A percentile compares a stretch with the other conserved stretches of the same genome.
Evolutionary conservation across 306 rosid species (phyloP).

Genomic region (Elaeagnus macrophylla): DNA sequence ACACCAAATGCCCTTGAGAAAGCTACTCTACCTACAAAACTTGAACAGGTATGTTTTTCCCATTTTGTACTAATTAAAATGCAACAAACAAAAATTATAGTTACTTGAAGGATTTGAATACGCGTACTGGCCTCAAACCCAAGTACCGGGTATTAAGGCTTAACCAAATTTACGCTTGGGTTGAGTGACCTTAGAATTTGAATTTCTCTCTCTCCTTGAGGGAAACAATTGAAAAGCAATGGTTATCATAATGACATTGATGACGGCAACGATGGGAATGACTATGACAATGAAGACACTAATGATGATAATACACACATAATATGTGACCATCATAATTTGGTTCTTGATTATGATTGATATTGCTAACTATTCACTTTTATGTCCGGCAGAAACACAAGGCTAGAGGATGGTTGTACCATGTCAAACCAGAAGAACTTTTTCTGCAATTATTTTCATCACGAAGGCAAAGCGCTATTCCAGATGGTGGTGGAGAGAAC

Average conservation of each 20-base stretch:
- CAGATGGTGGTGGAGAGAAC: slow-evolving; percentile 31
- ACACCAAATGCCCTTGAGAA: slow-evolving; percentile 78
- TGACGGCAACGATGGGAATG: background rate
- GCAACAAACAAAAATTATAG: background rate
- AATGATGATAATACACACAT: slow-evolving; percentile 16
- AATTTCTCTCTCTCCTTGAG: too few relatives aligned
- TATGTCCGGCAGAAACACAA: slow-evolving; percentile 71
- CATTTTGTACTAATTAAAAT: slow-evolving; percentile 16
- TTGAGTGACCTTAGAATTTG: too few relatives aligned
- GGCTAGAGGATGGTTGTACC: background rate
- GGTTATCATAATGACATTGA: background rate
- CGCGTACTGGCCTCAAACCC: too few relatives aligned
- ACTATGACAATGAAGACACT: slow-evolving; percentile 21
- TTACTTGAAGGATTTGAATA: too few relatives aligned
- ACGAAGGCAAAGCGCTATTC: slow-evolving; percentile 42
- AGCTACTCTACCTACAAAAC: slow-evolving; percentile 59
- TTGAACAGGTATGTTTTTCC: slow-evolving; percentile 53
- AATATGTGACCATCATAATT: slow-evolving; percentile 30
- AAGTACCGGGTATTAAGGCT: too few relatives aligned
- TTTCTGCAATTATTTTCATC: slow-evolving; percentile 60
- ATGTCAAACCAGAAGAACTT: slow-evolving; percentile 43
- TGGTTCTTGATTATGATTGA: slow-evolving; percentile 29
- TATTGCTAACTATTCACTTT: slow-evolving; percentile 19
- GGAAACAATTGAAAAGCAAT: too few relatives aligned
- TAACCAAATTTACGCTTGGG: too few relatives aligned